Conservation (phyloP, 139 green algal species). For the Chlorella ohadii region DNA sequence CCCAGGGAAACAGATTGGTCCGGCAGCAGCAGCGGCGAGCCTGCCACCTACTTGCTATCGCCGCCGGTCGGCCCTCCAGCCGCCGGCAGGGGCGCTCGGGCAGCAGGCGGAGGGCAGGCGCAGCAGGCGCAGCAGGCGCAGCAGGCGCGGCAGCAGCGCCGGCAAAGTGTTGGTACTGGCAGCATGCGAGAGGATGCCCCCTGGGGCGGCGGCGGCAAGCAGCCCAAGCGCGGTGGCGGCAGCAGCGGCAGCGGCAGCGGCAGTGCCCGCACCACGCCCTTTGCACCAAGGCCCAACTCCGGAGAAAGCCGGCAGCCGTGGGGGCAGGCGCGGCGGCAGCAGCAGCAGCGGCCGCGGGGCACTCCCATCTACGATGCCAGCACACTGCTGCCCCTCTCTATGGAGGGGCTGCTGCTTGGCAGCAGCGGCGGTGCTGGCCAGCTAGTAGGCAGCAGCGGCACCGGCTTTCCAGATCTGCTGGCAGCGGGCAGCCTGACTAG, state of each 20-base stretch:
- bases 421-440: background rate
- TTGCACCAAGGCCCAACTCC: slow-evolving; percentile 24
- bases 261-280: slow-evolving; percentile 30
- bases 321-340: background rate
- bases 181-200: too few relatives aligned
- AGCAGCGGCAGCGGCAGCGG: background rate
- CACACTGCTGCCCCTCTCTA: slow-evolving; percentile 2
- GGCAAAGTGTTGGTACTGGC: background rate
- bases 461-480: background rate
- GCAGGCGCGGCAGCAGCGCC: background rate
- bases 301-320: background rate
- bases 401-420: background rate
- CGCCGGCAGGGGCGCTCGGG: too few relatives aligned
- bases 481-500: background rate
- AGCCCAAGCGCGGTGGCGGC: background rate
- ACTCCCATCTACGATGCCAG: slow-evolving; percentile 20
- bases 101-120: background rate
- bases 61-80: too few relatives aligned
- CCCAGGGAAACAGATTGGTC: too few relatives aligned
- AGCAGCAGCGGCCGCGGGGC: background rate
- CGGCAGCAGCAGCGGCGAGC: too few relatives aligned
- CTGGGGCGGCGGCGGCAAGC: background rate
- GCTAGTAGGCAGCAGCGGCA: background rate
- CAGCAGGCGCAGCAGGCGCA: background rate
- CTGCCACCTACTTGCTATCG: too few relatives aligned